phyloP scores from a whole-genome alignment of 352 stramenopile species.

The Pythium rishiriense region DNA sequence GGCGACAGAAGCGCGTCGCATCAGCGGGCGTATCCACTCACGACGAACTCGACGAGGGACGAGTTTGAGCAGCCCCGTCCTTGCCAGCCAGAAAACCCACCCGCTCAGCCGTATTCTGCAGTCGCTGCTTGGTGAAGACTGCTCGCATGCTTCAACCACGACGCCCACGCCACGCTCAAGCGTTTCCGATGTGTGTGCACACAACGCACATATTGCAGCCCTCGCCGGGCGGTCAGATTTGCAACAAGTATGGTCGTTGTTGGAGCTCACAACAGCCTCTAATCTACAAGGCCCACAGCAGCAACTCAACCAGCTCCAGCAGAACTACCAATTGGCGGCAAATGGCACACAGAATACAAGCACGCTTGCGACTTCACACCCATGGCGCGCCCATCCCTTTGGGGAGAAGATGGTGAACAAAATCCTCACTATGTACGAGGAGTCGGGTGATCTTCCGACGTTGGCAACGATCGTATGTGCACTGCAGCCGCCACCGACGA shows the following conservation, averaged over 20 bases:
- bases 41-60: conserved; percentile 6
- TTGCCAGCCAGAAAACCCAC: conserved; percentile 30
- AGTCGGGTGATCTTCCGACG: conserved; percentile 69
- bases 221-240: conserved; percentile 66
- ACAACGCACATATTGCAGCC: conserved; percentile 56
- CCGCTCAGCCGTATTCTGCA: conserved; percentile 49
- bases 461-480: conserved; percentile 80
- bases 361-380: conserved; percentile 46
- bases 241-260: conserved; percentile 79
- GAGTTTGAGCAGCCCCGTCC: conserved; percentile 10
- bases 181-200: conserved; percentile 50
- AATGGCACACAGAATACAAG: conserved; percentile 12
- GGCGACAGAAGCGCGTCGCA: conserved; percentile 11
- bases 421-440: conserved; percentile 79
- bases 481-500: conserved; percentile 20
- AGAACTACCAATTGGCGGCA: neutral
- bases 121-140: conserved; percentile 23
- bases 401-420: conserved; percentile 75
- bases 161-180: neutral
- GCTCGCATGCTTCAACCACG: conserved; percentile 4
- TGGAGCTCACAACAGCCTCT: conserved; percentile 66
- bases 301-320: conserved; percentile 23
- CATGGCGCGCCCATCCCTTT: conserved; percentile 82
- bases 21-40: conserved; percentile 13
- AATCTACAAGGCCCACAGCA: conserved; percentile 39